These are phyloP conservation scores for Hemileccinum impolitum DNA, from an alignment of 768 basidiomycete species.

Conservation along the genomic window DNA sequence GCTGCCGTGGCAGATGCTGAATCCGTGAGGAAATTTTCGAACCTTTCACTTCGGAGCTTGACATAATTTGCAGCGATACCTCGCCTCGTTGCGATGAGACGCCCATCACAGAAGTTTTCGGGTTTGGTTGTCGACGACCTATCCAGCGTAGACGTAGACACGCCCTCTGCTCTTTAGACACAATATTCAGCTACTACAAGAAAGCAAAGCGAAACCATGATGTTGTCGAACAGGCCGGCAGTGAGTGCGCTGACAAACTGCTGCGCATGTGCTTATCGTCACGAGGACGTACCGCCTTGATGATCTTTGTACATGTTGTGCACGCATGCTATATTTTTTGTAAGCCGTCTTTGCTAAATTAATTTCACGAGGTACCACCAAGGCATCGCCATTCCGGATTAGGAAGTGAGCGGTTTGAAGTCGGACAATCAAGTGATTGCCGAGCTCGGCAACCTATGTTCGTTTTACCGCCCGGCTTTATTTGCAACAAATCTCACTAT, in stretches of 20 bases:
- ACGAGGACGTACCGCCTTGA: constrained; percentile 20
- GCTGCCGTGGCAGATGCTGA: constrained; percentile 64
- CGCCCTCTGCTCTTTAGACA: too few species aligned
- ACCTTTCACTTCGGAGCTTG: constrained; percentile 6
- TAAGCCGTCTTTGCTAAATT: constrained; percentile 16
- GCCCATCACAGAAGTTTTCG: not conserved
- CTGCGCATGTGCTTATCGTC: constrained; percentile 19
- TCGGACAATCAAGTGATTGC: constrained; percentile 36
- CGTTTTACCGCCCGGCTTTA: constrained; percentile 38
- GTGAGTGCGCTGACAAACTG: constrained; percentile 21
- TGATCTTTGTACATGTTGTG: constrained; percentile 15
- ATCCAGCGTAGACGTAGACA: too few species aligned
- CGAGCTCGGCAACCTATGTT: constrained; percentile 36
- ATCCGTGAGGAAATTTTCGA: constrained; percentile 44
- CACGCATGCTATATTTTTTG: constrained; percentile 19
- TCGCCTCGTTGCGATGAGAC: constrained; percentile 51
- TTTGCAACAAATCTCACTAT: constrained; percentile 39
- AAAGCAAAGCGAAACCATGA: too few species aligned
- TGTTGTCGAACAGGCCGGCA: not conserved
- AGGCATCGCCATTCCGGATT: constrained; percentile 22
- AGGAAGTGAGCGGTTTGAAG: constrained; percentile 33
- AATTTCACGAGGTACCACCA: constrained; percentile 19
- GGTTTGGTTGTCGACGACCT: too few species aligned
- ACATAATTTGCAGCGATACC: constrained; percentile 48
- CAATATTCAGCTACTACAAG: too few species aligned